Conservation (phyloP, 306 rosid genomes). For the Comarum palustre region DNA sequence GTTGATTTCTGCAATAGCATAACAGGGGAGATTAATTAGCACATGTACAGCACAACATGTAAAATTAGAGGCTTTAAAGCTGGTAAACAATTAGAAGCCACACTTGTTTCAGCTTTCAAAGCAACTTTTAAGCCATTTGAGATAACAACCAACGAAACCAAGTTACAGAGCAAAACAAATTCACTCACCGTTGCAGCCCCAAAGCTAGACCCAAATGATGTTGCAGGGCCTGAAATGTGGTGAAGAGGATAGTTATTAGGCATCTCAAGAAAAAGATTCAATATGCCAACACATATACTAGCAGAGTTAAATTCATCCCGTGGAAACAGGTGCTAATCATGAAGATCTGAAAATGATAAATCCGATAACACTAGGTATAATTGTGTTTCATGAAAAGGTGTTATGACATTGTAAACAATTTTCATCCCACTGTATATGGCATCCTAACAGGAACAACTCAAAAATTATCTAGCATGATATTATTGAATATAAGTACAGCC, state of each 20-base stretch:
- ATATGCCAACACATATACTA: neutral
- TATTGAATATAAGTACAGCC: neutral
- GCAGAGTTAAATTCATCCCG: neutral
- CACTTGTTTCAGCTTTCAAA: neutral
- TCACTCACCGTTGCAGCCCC: constrained; percentile 67
- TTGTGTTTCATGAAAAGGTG: neutral
- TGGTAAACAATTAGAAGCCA: neutral
- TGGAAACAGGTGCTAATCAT: neutral
- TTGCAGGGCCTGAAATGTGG: constrained; percentile 54
- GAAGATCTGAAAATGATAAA: neutral
- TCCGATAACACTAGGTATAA: neutral
- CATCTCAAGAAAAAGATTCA: neutral
- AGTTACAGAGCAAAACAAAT: constrained; percentile 20
- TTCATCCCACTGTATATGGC: neutral
- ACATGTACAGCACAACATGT: constrained; percentile 20
- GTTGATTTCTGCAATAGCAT: constrained; percentile 64
- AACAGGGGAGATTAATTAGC: constrained; percentile 16
- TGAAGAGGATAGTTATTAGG: neutral
- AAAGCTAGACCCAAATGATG: constrained; percentile 87
- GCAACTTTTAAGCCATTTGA: neutral
- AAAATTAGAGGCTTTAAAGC: neutral
- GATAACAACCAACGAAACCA: neutral
- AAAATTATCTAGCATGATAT: neutral
- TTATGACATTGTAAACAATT: neutral
- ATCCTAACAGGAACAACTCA: neutral